Percentiles rank a stretch among this genome's conserved stretches.
Conservation (phyloP, 495 filamentous ascomycete species). For the Aspergillus kassunensis region DNA sequence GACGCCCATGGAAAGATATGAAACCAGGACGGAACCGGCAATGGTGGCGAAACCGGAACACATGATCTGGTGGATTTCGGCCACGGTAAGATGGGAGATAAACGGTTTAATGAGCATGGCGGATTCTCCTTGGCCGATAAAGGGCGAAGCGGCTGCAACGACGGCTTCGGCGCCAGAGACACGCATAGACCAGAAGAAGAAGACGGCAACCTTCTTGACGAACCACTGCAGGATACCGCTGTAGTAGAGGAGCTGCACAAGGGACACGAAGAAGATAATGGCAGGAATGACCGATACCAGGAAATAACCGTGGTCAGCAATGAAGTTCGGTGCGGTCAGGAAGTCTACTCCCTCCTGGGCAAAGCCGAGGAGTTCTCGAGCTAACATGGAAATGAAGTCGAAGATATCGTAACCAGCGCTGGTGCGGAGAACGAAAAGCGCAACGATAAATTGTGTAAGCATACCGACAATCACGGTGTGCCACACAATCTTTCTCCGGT, state of each 20-base stretch:
- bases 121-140: conserved; percentile 91
- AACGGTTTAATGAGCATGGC: conserved; percentile 89
- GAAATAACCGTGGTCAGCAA: conserved; percentile 54
- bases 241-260: conserved; percentile 81
- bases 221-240: conserved; percentile 80
- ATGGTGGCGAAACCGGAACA: conserved; percentile 68
- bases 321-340: conserved; percentile 53
- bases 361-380: conserved; percentile 66
- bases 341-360: conserved; percentile 66
- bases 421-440: conserved; percentile 80
- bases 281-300: conserved; percentile 69
- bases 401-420: conserved; percentile 80
- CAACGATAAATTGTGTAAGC: conserved; percentile 82
- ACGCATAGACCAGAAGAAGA: conserved; percentile 85
- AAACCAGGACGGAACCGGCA: conserved; percentile 71
- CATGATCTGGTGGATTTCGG: conserved; percentile 91
- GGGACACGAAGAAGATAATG: conserved; percentile 88
- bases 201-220: conserved; percentile 75
- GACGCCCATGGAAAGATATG: conserved; percentile 75
- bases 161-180: conserved; percentile 94
- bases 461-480: conserved; percentile 88
- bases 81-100: conserved; percentile 72
- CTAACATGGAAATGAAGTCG: conserved; percentile 71
- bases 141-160: conserved; percentile 88
- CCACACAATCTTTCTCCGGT: conserved; percentile 55